Conservation (phyloP, 768 basidiomycete species). For the Tricholoma flavovirens region DNA sequence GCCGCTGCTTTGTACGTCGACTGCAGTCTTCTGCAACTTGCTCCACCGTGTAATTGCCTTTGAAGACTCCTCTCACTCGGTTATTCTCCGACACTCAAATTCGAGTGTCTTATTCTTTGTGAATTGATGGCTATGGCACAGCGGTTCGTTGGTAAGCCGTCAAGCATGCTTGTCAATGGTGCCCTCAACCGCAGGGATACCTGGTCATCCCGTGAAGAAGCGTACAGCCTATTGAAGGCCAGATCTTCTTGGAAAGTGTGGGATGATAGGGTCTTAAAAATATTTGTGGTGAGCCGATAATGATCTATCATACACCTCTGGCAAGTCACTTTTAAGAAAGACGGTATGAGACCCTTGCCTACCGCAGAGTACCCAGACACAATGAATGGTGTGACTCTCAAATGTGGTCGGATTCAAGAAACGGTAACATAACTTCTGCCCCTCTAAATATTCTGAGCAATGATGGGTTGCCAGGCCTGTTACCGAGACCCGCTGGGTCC, state of each 20-base stretch:
- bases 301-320: neutral
- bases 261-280: constrained; percentile 42
- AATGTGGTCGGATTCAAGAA: constrained; percentile 42
- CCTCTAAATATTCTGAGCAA: neutral
- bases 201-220: constrained; percentile 48
- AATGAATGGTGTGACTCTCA: constrained; percentile 43
- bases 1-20: constrained; percentile 36
- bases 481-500: constrained; percentile 34
- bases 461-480: constrained; percentile 26
- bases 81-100: constrained; percentile 33
- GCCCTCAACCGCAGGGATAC: constrained; percentile 39
- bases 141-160: constrained; percentile 8
- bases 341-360: constrained; percentile 37
- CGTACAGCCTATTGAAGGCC: constrained; percentile 31
- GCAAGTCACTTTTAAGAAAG: constrained; percentile 26
- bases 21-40: neutral
- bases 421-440: constrained; percentile 21
- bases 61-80: constrained; percentile 37
- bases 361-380: constrained; percentile 37
- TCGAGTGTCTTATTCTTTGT: constrained; percentile 35
- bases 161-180: constrained; percentile 22
- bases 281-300: constrained; percentile 32
- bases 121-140: constrained; percentile 38
- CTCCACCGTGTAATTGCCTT: neutral
- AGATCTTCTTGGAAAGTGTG: constrained; percentile 39